Percentiles rank a stretch among this genome's conserved stretches.
These are phyloP conservation scores for Jatropha curcas DNA, from an alignment of 345 rosid species.

Conservation along the genomic window DNA sequence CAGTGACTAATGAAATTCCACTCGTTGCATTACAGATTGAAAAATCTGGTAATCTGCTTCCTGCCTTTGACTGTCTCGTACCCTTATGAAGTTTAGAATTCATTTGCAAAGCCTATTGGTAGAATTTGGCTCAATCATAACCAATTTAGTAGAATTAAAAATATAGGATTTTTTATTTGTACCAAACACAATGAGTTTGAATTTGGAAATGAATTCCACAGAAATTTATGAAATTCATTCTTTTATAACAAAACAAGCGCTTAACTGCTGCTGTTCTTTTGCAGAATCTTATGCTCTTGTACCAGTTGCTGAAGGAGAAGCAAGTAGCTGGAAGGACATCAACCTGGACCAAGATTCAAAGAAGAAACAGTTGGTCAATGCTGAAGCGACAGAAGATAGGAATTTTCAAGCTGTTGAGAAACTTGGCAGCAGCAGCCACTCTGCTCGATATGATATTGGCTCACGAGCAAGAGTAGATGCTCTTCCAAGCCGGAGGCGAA, in stretches of 20 bases:
- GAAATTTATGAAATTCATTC: no score
- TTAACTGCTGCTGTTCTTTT: slow-evolving; percentile 1
- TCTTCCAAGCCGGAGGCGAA: slow-evolving; percentile 7
- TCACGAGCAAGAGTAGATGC: background rate
- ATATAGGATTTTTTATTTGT: no score
- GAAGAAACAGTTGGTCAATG: background rate
- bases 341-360: background rate
- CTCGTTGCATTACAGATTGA: background rate
- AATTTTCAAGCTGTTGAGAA: background rate
- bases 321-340: slow-evolving; percentile 9
- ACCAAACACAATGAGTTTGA: no score
- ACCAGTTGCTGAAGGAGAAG: slow-evolving; percentile 14
- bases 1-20: background rate
- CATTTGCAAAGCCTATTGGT: no score
- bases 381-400: background rate
- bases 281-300: slow-evolving; percentile 5
- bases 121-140: no score
- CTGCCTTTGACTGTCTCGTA: no score
- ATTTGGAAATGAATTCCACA: no score
- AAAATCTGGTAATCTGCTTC: slow-evolving; percentile 21
- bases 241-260: no score
- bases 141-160: no score
- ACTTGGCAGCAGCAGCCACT: background rate
- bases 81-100: no score
- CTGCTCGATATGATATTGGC: background rate